Percentiles rank a stretch among this genome's conserved stretches.
These are phyloP conservation scores for Guadua angustifolia DNA, from an alignment of 176 grass and related monocot genomes.

Conservation along the genomic window DNA sequence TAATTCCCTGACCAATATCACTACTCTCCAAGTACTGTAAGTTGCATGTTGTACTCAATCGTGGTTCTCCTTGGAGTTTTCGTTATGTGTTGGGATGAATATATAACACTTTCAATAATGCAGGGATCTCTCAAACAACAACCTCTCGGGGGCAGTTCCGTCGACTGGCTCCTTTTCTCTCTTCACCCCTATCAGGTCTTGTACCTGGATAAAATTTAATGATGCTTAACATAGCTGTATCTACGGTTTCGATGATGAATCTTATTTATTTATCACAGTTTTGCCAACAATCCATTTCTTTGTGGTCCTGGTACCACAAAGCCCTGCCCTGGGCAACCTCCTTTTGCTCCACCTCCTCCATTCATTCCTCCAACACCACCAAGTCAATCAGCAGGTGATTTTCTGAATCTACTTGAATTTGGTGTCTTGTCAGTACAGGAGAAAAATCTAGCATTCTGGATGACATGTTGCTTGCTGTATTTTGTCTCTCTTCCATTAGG, in stretches of 20 bases:
- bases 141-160: constrained; percentile 67
- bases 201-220: constrained; percentile 23
- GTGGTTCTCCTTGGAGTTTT: constrained; percentile 31
- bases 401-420: constrained; percentile 32
- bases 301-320: constrained; percentile 66
- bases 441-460: constrained; percentile 13
- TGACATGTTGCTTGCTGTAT: not conserved
- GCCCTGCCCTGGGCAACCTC: constrained; percentile 58
- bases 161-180: constrained; percentile 72
- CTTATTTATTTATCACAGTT: constrained; percentile 58
- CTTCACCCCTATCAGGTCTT: constrained; percentile 84
- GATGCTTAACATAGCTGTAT: constrained; percentile 22
- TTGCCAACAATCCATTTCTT: constrained; percentile 60
- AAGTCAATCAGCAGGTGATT: constrained; percentile 50
- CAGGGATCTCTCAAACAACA: constrained; percentile 82
- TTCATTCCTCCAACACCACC: constrained; percentile 50
- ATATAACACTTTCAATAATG: constrained; percentile 28
- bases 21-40: constrained; percentile 80
- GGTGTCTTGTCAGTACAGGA: constrained; percentile 9
- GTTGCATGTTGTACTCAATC: constrained; percentile 37
- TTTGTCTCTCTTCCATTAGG: constrained; percentile 42
- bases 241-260: constrained; percentile 22
- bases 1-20: constrained; percentile 61
- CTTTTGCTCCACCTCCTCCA: constrained; percentile 62
- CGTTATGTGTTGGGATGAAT: constrained; percentile 33